These are phyloP conservation scores for Penicillium macrosclerotiorum DNA, from an alignment of 495 filamentous ascomycete species.

Conservation along the genomic window DNA sequence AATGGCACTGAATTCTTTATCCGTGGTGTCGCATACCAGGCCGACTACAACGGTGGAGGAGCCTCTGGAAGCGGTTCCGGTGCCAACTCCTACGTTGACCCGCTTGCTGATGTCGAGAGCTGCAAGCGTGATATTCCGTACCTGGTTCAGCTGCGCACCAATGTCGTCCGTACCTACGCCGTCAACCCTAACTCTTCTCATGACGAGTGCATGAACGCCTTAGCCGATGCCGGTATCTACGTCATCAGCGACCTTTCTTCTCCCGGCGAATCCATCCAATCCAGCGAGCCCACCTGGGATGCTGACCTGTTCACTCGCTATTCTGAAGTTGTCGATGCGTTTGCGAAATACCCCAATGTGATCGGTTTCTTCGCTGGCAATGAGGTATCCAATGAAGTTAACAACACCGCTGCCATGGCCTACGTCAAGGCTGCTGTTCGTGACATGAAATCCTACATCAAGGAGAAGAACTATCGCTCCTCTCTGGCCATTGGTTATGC, in stretches of 20 bases:
- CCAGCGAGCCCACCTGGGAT: conserved; percentile 74
- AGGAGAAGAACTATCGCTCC: conserved; percentile 65
- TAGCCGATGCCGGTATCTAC: conserved; percentile 92
- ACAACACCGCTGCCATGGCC: conserved; percentile 82
- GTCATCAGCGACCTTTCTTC: conserved; percentile 87
- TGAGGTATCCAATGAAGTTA: conserved; percentile 83
- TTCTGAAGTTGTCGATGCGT: conserved; percentile 78
- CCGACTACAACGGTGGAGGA: conserved; percentile 50
- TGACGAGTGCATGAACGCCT: conserved; percentile 75
- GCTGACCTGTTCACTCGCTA: conserved; percentile 76
- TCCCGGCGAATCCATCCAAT: conserved; percentile 78
- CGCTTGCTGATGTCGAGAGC: conserved; percentile 64
- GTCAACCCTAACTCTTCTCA: conserved; percentile 80
- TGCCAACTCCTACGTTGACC: conserved; percentile 57
- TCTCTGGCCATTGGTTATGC: conserved; percentile 88
- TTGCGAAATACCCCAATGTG: conserved; percentile 80
- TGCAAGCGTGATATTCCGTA: conserved; percentile 88
- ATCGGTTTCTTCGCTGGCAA: conserved; percentile 98
- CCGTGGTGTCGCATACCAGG: conserved; percentile 88
- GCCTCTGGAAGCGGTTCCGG: conserved; percentile 26
- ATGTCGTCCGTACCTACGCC: conserved; percentile 92
- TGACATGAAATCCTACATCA: conserved; percentile 94
- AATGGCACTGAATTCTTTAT: conserved; percentile 86
- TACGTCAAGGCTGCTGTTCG: conserved; percentile 97
- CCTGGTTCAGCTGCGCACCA: conserved; percentile 73